Evolutionary conservation across 768 basidiomycete species (phyloP), one percentile per base, ranked within the genome.

Genomic region (Lyophyllum shimeji): DNA sequence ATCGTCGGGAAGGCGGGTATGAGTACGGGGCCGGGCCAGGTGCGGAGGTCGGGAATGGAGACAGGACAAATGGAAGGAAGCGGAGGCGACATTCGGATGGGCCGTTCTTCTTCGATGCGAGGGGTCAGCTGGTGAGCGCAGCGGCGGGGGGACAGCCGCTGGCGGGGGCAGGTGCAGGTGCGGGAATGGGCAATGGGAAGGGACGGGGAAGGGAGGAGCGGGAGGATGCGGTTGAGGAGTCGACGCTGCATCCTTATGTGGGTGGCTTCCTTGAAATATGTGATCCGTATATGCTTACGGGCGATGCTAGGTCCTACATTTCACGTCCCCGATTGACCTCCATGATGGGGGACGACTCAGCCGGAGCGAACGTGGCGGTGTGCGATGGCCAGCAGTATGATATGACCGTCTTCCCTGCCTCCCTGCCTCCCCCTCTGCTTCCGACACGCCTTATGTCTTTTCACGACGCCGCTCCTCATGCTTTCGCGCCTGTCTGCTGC

Each of bases 241-340:
- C 43, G 20, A 49, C 17, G 44, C 27, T 60, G 24, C 59, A 60
- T 60, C 59, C 59, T 40, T 60, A 61, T 55, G 60, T 58, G 37
- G 29, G 57, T 58, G 29, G 20, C 40, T 50, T 18, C 23, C 51
- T 52, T 4, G 34, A 42, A 15, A 8, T 20, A 18, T 5, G 29
- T 29, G 29, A 29, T 9, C 29, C 4, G 4, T 9, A 29, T n/a
- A 37, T 24, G 24, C 15, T 23, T 23, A 7, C 18, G 31, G 34
- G 12, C 51, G 37, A 43, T 42, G 17, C 25, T 52, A 80, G 78
- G 67, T 78, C 20, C 62, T 77, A 50, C 71, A 73, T 52, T 80
- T 75, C 56, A 78, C 73, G 27, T 78, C 77, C 21, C 76, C 77
- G 12, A 75, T 80, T 57, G 78, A 76, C 61, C 53, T 76, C 23